A percentile compares a stretch with the other conserved stretches of the same genome.
phyloP scores from a whole-genome alignment of 495 filamentous ascomycete genomes.

The Cenococcum geophilum region DNA sequence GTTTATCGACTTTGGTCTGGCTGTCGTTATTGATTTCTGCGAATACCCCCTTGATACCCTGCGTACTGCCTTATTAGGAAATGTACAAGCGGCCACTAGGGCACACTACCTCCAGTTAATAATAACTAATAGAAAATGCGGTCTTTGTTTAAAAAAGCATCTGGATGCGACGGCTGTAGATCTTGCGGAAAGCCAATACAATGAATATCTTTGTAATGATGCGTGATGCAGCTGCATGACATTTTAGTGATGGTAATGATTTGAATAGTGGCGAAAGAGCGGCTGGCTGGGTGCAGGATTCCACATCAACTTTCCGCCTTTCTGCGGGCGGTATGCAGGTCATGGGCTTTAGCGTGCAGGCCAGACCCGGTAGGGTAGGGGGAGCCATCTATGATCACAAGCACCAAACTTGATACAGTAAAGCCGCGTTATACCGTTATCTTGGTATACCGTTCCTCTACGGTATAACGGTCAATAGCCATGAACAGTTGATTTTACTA shows the following conservation, averaged over 20 bases:
- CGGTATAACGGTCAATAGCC: no score
- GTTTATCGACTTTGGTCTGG: constrained; percentile 14
- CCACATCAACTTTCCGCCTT: neutral
- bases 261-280: no score
- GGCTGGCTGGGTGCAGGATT: no score
- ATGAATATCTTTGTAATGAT: no score
- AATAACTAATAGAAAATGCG: constrained; percentile 32
- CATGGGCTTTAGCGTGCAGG: constrained; percentile 5
- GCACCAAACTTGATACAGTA: neutral
- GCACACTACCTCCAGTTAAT: constrained; percentile 22
- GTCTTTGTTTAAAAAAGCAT: constrained; percentile 6
- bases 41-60: constrained; percentile 37
- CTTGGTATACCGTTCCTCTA: no score
- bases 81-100: constrained; percentile 34
- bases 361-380: constrained; percentile 6
- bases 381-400: neutral
- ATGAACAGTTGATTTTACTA: no score
- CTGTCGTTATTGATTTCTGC: constrained; percentile 25
- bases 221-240: no score
- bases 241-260: no score
- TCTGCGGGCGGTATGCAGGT: neutral
- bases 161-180: neutral
- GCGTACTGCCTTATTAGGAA: constrained; percentile 31
- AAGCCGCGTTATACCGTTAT: no score
- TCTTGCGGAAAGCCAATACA: no score